Evolutionary conservation across 106 monocot species (phyloP), one percentile per base, ranked within the genome.

Genomic region (Dendrobium chrysotoxum): DNA sequence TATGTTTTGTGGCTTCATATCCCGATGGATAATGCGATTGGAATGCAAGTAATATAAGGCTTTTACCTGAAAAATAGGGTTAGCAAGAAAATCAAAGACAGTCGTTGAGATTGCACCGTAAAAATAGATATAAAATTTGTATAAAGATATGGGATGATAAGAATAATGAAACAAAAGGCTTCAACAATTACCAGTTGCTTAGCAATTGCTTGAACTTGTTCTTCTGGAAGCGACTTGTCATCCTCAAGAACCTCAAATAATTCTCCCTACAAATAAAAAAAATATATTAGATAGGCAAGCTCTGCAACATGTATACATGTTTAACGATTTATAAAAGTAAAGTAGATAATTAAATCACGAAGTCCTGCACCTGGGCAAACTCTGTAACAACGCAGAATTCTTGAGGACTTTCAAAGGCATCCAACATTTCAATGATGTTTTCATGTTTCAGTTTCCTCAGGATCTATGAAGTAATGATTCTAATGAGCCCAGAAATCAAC

Each of bases 1-100:
- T 61, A 99, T 99, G 78, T 99, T 99, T 82, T 99, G 95, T 20
- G 98, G 98, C 80, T 99, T 99, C 98, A 99, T 99, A 83, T 99
- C 98, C 26, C 98, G 90, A 86, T 99, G 98, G 46, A 99, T 99
- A 75, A 99, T 95, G 72, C 98, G 95, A 81, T 99, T 99, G 21
- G 98, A 95, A 72, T 99, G 98, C 77, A 99, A 93, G 78, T 99
- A 99, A 83, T 99, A 75, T 65, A 99, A 81, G 50, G 98, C 98
- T 86, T 89, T 91, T 17, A 95, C 98, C 98, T 99, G 85, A 72
- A 79, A 81, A 58, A 83, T 75, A 39, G 1, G 53, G 53, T 58
- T 28, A 79, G 4, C 39, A 53, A 2, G 53, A 20, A 28, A 26
- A 66, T 66, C 21, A 50, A 28, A 45, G 53, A 75, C 28, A 76